A percentile compares a stretch with the other conserved stretches of the same genome.
Evolutionary conservation across 257 asterid species (phyloP).

Genomic region (Scutellaria barbata): DNA sequence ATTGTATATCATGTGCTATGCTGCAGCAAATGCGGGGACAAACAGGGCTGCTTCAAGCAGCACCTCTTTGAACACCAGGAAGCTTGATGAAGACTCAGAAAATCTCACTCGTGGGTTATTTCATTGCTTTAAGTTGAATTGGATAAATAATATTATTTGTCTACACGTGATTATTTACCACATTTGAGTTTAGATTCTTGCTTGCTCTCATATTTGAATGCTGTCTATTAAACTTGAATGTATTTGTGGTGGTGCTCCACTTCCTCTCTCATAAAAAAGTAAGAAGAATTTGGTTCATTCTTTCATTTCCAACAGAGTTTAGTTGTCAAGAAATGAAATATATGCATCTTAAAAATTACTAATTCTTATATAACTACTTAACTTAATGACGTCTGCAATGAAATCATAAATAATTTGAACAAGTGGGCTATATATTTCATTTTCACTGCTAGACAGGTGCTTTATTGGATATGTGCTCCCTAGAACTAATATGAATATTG

Average conservation of each 20-base stretch:
- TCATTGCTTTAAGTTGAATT: constrained; percentile 4
- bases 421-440: not conserved
- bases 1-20: constrained; percentile 32
- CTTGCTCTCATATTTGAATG: constrained; percentile 13
- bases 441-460: not conserved
- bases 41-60: constrained; percentile 94
- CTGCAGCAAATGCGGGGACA: constrained; percentile 84
- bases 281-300: not conserved
- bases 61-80: constrained; percentile 82
- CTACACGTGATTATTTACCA: not conserved
- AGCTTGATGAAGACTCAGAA: constrained; percentile 93
- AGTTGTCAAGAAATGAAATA: constrained; percentile 6
- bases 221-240: not conserved
- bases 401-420: not conserved
- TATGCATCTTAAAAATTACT: too few relatives aligned
- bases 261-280: too few relatives aligned
- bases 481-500: not conserved
- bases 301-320: constrained; percentile 1
- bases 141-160: not conserved
- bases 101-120: constrained; percentile 83
- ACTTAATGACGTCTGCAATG: not conserved
- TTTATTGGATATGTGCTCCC: not conserved
- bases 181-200: constrained; percentile 5
- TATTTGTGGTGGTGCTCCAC: not conserved
- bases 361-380: not conserved